A percentile compares a stretch with the other conserved stretches of the same genome.
Conservation (phyloP, 306 rosid genomes). For the Vigna trinervia region DNA sequence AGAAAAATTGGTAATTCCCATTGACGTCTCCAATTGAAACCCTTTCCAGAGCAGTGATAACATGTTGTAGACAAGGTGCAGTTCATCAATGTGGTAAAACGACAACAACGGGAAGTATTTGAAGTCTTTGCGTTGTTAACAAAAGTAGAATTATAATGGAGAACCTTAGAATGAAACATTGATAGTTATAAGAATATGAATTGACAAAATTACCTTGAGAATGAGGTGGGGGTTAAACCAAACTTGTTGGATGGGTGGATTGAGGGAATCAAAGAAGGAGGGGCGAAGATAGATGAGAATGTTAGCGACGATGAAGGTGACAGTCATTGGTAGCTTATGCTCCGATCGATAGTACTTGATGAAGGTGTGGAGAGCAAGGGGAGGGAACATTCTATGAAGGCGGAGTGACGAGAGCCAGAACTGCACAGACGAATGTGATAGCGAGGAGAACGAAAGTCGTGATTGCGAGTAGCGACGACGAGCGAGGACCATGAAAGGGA, state of each 20-base stretch:
- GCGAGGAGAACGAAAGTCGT: too few species aligned
- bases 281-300: conserved; percentile 79
- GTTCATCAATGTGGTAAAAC: conserved; percentile 78
- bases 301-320: conserved; percentile 77
- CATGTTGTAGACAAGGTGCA: conserved; percentile 92
- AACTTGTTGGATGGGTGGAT: conserved; percentile 71
- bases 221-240: conserved; percentile 91
- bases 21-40: conserved; percentile 67
- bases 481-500: too few species aligned
- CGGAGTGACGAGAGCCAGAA: fast-evolving
- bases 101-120: conserved; percentile 77
- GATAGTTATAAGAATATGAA: background rate
- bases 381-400: conserved; percentile 64
- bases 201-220: conserved; percentile 57
- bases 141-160: background rate
- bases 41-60: conserved; percentile 92
- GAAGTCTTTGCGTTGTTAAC: conserved; percentile 52
- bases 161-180: background rate
- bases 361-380: conserved; percentile 72
- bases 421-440: too few species aligned
- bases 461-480: too few species aligned
- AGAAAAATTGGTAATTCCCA: conserved; percentile 69
- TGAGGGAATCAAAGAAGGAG: conserved; percentile 48
- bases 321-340: conserved; percentile 77
- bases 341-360: conserved; percentile 72